phyloP scores from a whole-genome alignment of 495 filamentous ascomycete species.

The Thozetella sp. region DNA sequence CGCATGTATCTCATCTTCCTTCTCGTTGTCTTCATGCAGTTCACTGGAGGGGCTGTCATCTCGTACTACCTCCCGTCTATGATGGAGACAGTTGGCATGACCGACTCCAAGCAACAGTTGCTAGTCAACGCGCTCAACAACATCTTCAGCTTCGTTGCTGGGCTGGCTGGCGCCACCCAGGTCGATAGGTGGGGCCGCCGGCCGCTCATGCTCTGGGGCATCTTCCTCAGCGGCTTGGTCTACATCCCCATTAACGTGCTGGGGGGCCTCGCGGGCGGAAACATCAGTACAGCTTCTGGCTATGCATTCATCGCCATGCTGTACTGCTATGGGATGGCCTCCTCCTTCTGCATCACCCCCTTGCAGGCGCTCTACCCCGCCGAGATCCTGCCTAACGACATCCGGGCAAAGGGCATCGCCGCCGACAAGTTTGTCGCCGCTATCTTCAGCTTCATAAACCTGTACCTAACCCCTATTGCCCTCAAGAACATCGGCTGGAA shows the following conservation, averaged over 20 bases:
- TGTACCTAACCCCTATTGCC: conserved; percentile 28
- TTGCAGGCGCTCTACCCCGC: conserved; percentile 65
- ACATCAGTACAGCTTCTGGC: background rate
- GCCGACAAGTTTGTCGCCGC: conserved; percentile 43
- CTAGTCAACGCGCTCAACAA: conserved; percentile 37
- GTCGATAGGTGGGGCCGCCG: conserved; percentile 43
- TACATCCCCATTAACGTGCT: conserved; percentile 55
- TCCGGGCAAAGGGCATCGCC: conserved; percentile 61
- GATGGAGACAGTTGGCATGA: conserved; percentile 35
- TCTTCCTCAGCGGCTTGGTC: conserved; percentile 37
- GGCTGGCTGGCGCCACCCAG: conserved; percentile 31
- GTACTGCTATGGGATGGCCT: conserved; percentile 11
- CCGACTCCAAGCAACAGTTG: conserved; percentile 29
- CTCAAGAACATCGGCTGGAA: conserved; percentile 21
- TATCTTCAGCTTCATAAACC: conserved; percentile 45
- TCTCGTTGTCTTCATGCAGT: conserved; percentile 21
- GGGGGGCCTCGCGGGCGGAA: background rate
- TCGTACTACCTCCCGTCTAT: conserved; percentile 8
- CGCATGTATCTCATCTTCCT: conserved; percentile 13
- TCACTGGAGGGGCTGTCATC: conserved; percentile 15
- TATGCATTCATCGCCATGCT: conserved; percentile 1
- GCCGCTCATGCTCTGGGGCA: conserved; percentile 45
- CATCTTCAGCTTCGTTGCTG: conserved; percentile 32
- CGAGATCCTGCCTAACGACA: conserved; percentile 58
- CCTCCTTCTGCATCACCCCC: conserved; percentile 59